Evolutionary conservation across 2,329 filamentous ascomycete genomes (phyloP).

Genomic region (Aspergillus novoparasiticus): DNA sequence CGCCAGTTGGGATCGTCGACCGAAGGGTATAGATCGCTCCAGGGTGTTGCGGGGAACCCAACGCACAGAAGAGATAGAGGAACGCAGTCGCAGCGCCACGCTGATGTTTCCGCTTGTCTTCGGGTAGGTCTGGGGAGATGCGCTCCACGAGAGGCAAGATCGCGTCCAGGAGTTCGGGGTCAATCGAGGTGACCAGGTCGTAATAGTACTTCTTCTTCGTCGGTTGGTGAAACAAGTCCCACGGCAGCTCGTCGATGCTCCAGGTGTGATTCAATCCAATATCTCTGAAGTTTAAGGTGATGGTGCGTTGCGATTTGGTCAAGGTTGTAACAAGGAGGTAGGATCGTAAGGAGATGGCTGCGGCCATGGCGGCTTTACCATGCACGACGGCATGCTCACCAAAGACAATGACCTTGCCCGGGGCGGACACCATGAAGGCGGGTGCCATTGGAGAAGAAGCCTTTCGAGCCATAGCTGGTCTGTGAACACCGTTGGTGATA

Average conservation of each 20-base stretch:
- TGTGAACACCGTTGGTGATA: constrained; percentile 12
- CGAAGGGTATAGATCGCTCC: constrained; percentile 87
- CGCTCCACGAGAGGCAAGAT: constrained; percentile 75
- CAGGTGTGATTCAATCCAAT: constrained; percentile 88
- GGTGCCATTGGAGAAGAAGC: constrained; percentile 68
- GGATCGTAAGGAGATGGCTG: constrained; percentile 89
- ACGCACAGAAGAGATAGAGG: constrained; percentile 87
- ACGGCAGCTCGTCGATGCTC: constrained; percentile 90
- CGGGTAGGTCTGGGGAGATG: constrained; percentile 68
- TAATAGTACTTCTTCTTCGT: constrained; percentile 95
- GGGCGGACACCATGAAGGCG: constrained; percentile 95
- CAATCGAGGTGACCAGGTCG: constrained; percentile 80
- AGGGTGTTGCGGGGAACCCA: constrained; percentile 76
- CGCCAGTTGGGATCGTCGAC: constrained; percentile 90
- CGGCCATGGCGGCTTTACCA: constrained; percentile 94
- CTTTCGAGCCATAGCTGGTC: constrained; percentile 36
- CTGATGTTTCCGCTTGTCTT: constrained; percentile 80
- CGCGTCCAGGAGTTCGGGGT: constrained; percentile 77
- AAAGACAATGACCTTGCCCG: constrained; percentile 97
- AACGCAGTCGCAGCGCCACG: constrained; percentile 80
- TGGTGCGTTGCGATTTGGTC: constrained; percentile 85
- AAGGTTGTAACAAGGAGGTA: constrained; percentile 95
- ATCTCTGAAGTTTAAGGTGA: constrained; percentile 87
- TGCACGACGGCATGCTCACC: constrained; percentile 98
- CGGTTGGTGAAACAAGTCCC: constrained; percentile 76